Evolutionary conservation across 2,329 filamentous ascomycete genomes (phyloP), one percentile per base, ranked within the genome.

Genomic region (Exserohilum rostratum): DNA sequence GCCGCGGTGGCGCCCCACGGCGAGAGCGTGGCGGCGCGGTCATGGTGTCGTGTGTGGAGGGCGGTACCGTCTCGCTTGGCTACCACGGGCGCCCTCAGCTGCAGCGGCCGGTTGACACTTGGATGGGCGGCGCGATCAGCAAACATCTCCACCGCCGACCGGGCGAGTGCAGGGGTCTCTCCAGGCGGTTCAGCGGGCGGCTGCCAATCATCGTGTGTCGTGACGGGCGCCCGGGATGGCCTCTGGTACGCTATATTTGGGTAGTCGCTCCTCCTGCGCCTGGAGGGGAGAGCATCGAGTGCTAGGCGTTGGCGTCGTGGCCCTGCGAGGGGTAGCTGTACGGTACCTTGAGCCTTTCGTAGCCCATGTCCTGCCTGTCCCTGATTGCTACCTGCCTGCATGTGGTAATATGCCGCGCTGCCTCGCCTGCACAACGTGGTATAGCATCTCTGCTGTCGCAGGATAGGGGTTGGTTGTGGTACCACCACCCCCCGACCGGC

Each of bases 231-330:
- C 67, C 61, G 61, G 57, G 60, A 58, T 65, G 53, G 35, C 52
- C 53, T 57, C 64, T 69, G 68, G 66, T 63, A 62, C 60, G 62
- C 65, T 69, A 69, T 70, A 55, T 69, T 69, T 70, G 64, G 64
- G 67, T 60, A 60, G 59, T 52, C 25, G 50, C 22, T 5, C 4
- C 22, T 5, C 4, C 22, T 5, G 22, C 22, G 4, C 22, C 22
- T 25, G 22, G 22, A 25, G 4, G 22, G 4, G 22, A 7, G 7
- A 5, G 22, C 22, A 25, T 25, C 22, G 22, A 25, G 22, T 25
- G 22, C 22, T 4, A 7, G 22, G 22, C 22, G n/a, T n/a, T n/a
- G n/a, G n/a, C 7, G 22, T 25, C 22, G 22, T 7, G 22, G 22
- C 22, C 22, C 22, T 25, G 22, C 4, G 22, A 25, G 22, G 22